Evolutionary conservation across 331 rosid species (phyloP).

Genomic region (Erythrophleum ivorense): DNA sequence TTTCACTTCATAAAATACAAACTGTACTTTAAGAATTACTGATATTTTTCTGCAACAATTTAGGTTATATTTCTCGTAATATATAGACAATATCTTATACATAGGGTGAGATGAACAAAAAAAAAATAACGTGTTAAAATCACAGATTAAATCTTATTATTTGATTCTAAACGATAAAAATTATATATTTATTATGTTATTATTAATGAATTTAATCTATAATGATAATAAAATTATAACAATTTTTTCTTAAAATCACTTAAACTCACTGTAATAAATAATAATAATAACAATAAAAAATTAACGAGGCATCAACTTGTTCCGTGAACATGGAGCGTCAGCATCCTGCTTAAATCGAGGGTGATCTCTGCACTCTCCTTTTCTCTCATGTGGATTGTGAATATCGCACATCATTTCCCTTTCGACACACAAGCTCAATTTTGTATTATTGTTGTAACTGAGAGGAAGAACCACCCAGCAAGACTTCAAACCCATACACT

Average conservation of each 20-base stretch:
- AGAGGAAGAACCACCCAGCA: neutral
- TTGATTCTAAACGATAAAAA: no score
- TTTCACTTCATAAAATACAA: no score
- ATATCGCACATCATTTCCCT: neutral
- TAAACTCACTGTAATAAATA: neutral
- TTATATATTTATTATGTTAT: no score
- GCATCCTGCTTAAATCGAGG: constrained; percentile 43
- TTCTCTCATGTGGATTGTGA: constrained; percentile 46
- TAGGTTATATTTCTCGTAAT: neutral
- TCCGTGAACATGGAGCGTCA: constrained; percentile 55
- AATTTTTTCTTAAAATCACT: no score
- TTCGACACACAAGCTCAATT: no score
- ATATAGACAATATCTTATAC: neutral
- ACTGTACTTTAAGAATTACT: no score
- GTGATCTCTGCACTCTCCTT: constrained; percentile 39
- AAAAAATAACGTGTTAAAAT: no score
- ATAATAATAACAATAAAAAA: neutral
- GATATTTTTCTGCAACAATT: neutral
- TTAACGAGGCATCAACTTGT: constrained; percentile 36
- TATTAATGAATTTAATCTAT: no score
- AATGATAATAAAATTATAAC: no score
- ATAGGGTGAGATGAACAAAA: no score
- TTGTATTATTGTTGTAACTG: no score
- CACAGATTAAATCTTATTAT: no score
- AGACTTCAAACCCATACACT: neutral